A percentile compares a stretch with the other conserved stretches of the same genome.
phyloP scores from a whole-genome alignment of 164 flowering plant species.

The Piper longum region DNA sequence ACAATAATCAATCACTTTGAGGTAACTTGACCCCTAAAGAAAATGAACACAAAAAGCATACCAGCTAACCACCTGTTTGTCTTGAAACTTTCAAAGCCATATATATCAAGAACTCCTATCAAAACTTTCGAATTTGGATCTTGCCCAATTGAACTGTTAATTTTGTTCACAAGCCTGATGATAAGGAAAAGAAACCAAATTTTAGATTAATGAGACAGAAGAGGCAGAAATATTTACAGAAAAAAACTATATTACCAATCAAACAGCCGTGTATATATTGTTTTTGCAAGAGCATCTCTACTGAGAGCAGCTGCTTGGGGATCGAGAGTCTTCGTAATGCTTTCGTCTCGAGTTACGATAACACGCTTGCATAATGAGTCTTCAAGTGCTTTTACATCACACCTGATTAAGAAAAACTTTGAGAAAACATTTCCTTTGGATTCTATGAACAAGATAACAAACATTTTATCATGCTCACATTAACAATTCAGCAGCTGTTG shows the following conservation, averaged over 20 bases:
- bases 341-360: slow-evolving; percentile 80
- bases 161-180: slow-evolving; percentile 83
- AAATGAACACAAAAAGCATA: slow-evolving; percentile 48
- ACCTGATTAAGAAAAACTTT: slow-evolving; percentile 29
- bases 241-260: slow-evolving; percentile 40
- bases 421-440: background rate
- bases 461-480: slow-evolving; percentile 22
- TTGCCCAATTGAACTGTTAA: slow-evolving; percentile 90
- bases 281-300: slow-evolving; percentile 83
- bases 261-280: slow-evolving; percentile 64
- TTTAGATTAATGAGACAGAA: background rate
- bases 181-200: background rate
- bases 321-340: slow-evolving; percentile 71
- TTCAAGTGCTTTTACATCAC: slow-evolving; percentile 71
- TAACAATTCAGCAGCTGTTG: slow-evolving; percentile 69
- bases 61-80: slow-evolving; percentile 99
- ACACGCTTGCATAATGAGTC: slow-evolving; percentile 81
- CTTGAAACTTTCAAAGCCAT: slow-evolving; percentile 99
- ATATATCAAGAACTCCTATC: slow-evolving; percentile 96
- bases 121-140: slow-evolving; percentile 69
- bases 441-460: background rate
- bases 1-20: too few relatives aligned
- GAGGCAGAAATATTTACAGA: background rate
- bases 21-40: background rate
- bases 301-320: slow-evolving; percentile 60